phyloP scores from a whole-genome alignment of 805 yeast genomes.

The Lipomyces yamanashiensis region DNA sequence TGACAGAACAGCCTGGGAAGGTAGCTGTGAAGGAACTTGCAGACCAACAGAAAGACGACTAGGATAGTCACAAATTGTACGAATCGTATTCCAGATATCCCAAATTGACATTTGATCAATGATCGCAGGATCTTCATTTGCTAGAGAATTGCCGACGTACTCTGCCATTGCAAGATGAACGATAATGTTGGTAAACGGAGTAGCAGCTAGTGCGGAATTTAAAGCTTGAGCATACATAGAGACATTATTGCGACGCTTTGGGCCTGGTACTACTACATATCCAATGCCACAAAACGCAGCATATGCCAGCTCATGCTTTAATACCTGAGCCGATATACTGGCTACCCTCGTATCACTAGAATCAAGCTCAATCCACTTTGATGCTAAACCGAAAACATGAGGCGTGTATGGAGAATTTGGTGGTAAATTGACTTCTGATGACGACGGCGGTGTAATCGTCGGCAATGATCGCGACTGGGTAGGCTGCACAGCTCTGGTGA shows the following conservation, averaged over 20 bases:
- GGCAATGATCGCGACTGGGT: background rate
- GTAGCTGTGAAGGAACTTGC: slow-evolving; percentile 67
- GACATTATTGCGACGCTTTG: slow-evolving; percentile 58
- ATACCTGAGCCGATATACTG: slow-evolving; percentile 60
- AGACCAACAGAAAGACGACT: slow-evolving; percentile 67
- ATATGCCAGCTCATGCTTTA: slow-evolving; percentile 61
- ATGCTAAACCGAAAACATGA: slow-evolving; percentile 54
- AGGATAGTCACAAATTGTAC: slow-evolving; percentile 60
- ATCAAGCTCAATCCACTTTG: slow-evolving; percentile 75
- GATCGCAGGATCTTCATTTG: slow-evolving; percentile 6
- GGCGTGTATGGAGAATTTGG: slow-evolving; percentile 22
- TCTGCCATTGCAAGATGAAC: slow-evolving; percentile 42
- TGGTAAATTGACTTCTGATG: slow-evolving; percentile 23
- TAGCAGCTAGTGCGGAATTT: slow-evolving; percentile 43
- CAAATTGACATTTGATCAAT: slow-evolving; percentile 63
- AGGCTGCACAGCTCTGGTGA: slow-evolving; percentile 4
- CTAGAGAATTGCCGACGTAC: slow-evolving; percentile 34
- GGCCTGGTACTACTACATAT: slow-evolving; percentile 66
- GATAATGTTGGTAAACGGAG: slow-evolving; percentile 35
- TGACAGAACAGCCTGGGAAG: slow-evolving; percentile 56
- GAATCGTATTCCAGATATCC: slow-evolving; percentile 74
- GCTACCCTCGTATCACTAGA: slow-evolving; percentile 55
- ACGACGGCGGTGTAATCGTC: slow-evolving; percentile 19
- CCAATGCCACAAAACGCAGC: slow-evolving; percentile 63
- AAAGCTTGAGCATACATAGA: slow-evolving; percentile 55